Conservation (phyloP, 768 basidiomycete species). For the Lactarius deliciosus region DNA sequence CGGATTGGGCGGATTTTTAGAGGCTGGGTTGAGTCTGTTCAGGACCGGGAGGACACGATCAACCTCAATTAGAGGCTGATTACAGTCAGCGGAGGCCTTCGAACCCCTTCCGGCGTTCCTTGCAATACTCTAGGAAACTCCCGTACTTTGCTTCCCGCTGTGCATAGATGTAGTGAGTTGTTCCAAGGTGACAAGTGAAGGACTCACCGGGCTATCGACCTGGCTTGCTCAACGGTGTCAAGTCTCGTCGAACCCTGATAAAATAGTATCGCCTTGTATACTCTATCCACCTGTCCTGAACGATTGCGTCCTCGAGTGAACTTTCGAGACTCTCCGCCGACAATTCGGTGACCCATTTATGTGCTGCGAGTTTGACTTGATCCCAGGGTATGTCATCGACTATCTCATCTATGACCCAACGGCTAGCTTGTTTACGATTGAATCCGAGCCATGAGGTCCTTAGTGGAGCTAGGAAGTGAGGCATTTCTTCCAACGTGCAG, state of each 20-base stretch:
- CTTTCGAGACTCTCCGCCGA: constrained; percentile 39
- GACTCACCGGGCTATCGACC: constrained; percentile 58
- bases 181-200: constrained; percentile 8
- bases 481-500: constrained; percentile 53
- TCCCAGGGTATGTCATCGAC: constrained; percentile 62
- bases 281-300: constrained; percentile 77
- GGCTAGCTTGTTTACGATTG: constrained; percentile 28
- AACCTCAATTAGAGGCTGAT: constrained; percentile 75
- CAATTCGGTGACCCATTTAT: constrained; percentile 53
- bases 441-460: constrained; percentile 38
- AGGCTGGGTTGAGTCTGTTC: constrained; percentile 61
- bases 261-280: constrained; percentile 70
- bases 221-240: constrained; percentile 73
- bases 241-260: constrained; percentile 55
- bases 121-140: constrained; percentile 67
- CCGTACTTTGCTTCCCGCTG: constrained; percentile 63
- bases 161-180: constrained; percentile 13
- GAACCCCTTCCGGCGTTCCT: constrained; percentile 59
- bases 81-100: constrained; percentile 56
- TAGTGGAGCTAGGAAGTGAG: constrained; percentile 70
- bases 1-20: constrained; percentile 41
- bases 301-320: constrained; percentile 51
- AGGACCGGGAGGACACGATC: constrained; percentile 47
- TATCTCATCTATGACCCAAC: constrained; percentile 41
- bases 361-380: constrained; percentile 50